Base-by-base conservation (phyloP, 306 rosid genomes). In the Arachis hypogaea region DNA sequence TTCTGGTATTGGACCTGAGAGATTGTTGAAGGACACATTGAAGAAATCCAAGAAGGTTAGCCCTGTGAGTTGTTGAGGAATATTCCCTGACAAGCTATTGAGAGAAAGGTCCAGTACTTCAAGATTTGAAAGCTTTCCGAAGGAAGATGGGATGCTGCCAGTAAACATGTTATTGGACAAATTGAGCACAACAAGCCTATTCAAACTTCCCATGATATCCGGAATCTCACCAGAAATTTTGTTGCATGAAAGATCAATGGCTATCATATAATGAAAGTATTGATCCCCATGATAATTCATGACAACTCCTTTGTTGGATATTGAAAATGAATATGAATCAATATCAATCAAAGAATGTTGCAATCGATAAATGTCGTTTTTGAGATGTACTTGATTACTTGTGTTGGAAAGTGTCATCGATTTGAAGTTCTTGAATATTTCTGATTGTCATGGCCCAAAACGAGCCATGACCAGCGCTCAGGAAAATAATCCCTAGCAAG, bases 31-130 rank as follows among this genome's bases (percentile, higher is more conserved):
- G 5, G 77, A 77, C 59, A 77, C 72, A 52, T 62, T 45, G 1
- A 77, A 16, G 72, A 69, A 30, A 5, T 22, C 62, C 50, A 77
- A n/a, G 50, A 77, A 77, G 8, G 64, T 77, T 9, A 70, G 76
- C 43, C 62, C 16, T 54, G 16, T 2, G 7, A 76, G 33, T 11
- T 62, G 29, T 22, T 49, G 67, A 1, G 76, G 76, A 29, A 70
- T 69, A 41, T 62, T 62, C 44, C 67, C 77, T 8, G 36, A 54
- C 3, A 77, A n/a, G 14, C 18, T 70, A 45, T 70, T 70, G 5
- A 63, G 44, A 4, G 81, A 70, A 46, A 71, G 68, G 46, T 78
- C 73, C 18, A 71, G 63, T 18, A 63, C 33, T 66, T 71, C 68
- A 16, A 78, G 73, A 1, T 44, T 41, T 3, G 66, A 62, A 51